phyloP scores from a whole-genome alignment of 202 grass and related monocot genomes.

The Setaria italica region DNA sequence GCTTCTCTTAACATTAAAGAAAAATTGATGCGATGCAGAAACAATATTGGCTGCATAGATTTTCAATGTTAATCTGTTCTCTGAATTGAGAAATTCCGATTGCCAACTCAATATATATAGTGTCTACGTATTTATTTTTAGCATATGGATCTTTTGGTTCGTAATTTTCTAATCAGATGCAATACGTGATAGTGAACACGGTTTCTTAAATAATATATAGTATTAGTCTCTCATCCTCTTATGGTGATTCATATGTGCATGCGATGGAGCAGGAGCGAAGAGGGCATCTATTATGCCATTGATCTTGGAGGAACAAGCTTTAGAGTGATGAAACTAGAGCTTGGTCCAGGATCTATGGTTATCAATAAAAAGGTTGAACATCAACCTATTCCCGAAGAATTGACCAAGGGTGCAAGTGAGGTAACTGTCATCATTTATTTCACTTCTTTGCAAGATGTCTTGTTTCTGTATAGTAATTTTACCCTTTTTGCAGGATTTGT shows the following conservation, averaged over 20 bases:
- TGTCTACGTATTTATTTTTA: neutral
- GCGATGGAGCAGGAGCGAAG: slow-evolving; percentile 62
- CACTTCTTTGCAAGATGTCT: neutral
- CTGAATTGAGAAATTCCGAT: neutral
- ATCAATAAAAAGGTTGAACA: slow-evolving; percentile 66
- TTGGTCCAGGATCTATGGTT: slow-evolving; percentile 65
- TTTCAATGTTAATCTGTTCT: neutral
- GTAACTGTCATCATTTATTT: slow-evolving; percentile 47
- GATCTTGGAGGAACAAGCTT: slow-evolving; percentile 83
- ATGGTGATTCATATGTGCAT: slow-evolving; percentile 6
- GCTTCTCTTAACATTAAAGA: neutral
- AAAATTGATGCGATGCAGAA: neutral
- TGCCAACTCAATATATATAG: neutral
- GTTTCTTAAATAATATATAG: neutral
- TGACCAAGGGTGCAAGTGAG: slow-evolving; percentile 66
- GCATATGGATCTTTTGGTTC: neutral
- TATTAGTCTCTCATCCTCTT: neutral
- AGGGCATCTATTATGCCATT: slow-evolving; percentile 81
- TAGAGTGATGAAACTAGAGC: slow-evolving; percentile 80
- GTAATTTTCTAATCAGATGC: neutral
- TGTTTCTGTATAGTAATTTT: slow-evolving; percentile 14
- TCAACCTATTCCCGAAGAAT: slow-evolving; percentile 61
- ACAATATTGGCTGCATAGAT: neutral
- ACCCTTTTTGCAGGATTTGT: slow-evolving; percentile 68
- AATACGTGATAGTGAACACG: neutral